phyloP scores from a whole-genome alignment of 2,329 filamentous ascomycete genomes.

The Chalaropsis thielavioides region DNA sequence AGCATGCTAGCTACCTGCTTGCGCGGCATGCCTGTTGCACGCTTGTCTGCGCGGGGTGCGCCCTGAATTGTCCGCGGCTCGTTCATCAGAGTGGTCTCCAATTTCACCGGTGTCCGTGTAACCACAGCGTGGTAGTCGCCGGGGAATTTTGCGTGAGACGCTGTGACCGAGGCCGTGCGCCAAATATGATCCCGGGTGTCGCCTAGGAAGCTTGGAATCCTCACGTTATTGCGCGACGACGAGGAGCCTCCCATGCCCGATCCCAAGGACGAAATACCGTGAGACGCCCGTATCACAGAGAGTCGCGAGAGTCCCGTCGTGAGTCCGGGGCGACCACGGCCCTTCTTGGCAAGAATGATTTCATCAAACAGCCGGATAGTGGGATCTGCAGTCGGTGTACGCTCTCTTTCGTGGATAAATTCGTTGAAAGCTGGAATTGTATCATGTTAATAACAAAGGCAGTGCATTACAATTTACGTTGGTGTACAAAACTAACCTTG shows the following conservation, averaged over 20 bases:
- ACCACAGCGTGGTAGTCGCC: constrained; percentile 48
- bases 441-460: not conserved
- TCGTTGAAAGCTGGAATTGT: constrained; percentile 47
- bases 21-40: constrained; percentile 36
- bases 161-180: constrained; percentile 50
- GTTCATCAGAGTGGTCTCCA: constrained; percentile 79
- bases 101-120: constrained; percentile 59
- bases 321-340: constrained; percentile 49
- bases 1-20: constrained; percentile 42
- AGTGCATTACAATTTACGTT: not conserved
- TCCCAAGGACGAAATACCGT: constrained; percentile 27
- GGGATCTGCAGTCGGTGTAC: constrained; percentile 44
- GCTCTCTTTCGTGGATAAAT: constrained; percentile 72
- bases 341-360: constrained; percentile 65
- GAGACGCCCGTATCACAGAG: constrained; percentile 43
- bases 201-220: constrained; percentile 46
- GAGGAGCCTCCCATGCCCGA: constrained; percentile 9
- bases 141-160: constrained; percentile 46
- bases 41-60: constrained; percentile 50
- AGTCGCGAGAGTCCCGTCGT: constrained; percentile 49
- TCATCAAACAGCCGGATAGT: constrained; percentile 68
- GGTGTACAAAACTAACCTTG: constrained; percentile 36
- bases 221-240: constrained; percentile 25
- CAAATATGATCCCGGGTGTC: constrained; percentile 68
- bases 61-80: constrained; percentile 84